phyloP scores from a whole-genome alignment of 208 protist species.

The Naegleria gruberi region DNA sequence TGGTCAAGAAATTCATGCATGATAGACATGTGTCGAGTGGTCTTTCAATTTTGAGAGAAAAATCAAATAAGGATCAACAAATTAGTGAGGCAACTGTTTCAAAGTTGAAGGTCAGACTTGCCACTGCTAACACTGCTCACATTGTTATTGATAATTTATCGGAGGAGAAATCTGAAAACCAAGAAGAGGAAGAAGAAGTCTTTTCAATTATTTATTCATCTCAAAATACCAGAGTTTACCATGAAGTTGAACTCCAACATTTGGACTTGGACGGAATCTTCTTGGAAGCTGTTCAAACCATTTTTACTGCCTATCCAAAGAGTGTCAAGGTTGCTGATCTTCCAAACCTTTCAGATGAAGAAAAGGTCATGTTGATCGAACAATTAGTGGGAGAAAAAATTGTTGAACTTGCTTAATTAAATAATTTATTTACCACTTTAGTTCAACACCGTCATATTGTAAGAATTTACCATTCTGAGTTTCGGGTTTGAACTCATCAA shows the following conservation, averaged over 20 bases:
- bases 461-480: background rate
- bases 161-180: conserved; percentile 20
- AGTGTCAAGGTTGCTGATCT: background rate
- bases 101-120: background rate
- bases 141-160: conserved; percentile 4
- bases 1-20: conserved; percentile 32
- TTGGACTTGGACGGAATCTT: background rate
- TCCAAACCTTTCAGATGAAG: background rate
- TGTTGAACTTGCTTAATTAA: too few relatives aligned
- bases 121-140: background rate
- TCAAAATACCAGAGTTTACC: background rate
- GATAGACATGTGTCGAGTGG: conserved; percentile 19
- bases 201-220: background rate
- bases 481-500: background rate
- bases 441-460: background rate
- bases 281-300: background rate
- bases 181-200: conserved; percentile 8
- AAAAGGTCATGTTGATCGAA: background rate
- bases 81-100: background rate
- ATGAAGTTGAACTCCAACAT: background rate
- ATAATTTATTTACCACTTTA: background rate
- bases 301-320: background rate
- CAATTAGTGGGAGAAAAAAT: background rate
- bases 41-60: background rate
- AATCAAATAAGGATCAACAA: background rate